Percentiles rank a stretch among this genome's conserved stretches.
Evolutionary conservation across 306 rosid genomes (phyloP).

Genomic region (Amphicarpaea edgeworthii): DNA sequence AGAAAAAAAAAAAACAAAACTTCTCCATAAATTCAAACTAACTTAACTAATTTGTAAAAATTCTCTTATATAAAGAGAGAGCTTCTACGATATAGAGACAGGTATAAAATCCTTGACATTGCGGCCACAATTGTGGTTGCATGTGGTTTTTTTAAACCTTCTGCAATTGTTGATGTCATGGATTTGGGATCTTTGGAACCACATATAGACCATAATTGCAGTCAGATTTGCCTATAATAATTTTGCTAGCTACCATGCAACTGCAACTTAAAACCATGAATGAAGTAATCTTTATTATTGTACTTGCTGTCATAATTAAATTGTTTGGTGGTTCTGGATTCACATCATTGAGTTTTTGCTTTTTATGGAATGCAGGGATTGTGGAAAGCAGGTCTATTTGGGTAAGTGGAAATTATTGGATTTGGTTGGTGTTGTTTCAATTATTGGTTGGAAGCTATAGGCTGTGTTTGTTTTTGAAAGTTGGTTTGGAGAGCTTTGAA

Average conservation of each 20-base stretch:
- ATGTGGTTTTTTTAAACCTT: neutral
- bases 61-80: no score
- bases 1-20: no score
- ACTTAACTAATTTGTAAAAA: no score
- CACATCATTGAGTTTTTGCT: conserved; percentile 11
- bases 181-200: neutral
- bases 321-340: conserved; percentile 18
- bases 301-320: neutral
- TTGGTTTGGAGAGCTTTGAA: no score
- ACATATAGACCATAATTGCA: neutral
- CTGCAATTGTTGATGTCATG: neutral
- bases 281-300: neutral
- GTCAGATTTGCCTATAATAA: neutral
- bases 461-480: no score
- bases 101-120: neutral
- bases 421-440: conserved; percentile 15
- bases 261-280: neutral
- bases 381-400: conserved; percentile 88
- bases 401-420: conserved; percentile 51
- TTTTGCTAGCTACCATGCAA: neutral
- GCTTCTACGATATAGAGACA: no score
- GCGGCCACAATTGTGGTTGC: neutral
- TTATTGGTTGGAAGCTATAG: neutral
- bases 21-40: no score
- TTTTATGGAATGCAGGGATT: conserved; percentile 63